Percentiles rank a stretch among this genome's conserved stretches.
Conservation (phyloP, 2,329 filamentous ascomycete species). For the Colletotrichum endophyticum region DNA sequence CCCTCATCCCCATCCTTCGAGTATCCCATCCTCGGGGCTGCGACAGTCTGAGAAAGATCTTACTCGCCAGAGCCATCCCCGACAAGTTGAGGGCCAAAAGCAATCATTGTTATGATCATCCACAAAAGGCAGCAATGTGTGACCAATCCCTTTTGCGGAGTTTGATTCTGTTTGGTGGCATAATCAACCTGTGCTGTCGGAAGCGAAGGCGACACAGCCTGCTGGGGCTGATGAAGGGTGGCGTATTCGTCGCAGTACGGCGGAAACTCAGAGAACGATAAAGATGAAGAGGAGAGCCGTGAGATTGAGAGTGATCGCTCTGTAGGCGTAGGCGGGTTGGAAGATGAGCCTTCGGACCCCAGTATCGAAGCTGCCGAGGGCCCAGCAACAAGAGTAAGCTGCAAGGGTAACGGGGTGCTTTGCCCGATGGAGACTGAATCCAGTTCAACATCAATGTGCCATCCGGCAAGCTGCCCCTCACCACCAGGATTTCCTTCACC, state of each 20-base stretch:
- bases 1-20: not conserved
- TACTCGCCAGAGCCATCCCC: too few species aligned
- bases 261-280: not conserved
- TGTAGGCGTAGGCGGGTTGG: not conserved
- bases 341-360: not conserved
- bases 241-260: not conserved
- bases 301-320: not conserved
- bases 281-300: not conserved
- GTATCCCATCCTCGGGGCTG: not conserved
- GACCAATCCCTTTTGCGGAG: fast-evolving
- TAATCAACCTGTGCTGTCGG: fast-evolving
- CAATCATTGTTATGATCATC: not conserved
- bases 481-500: fast-evolving
- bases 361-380: not conserved
- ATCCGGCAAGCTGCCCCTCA: not conserved
- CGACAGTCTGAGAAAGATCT: too few species aligned
- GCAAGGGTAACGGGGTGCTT: not conserved
- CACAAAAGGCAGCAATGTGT: fast-evolving
- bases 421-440: not conserved
- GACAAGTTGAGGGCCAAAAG: not conserved
- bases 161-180: not conserved
- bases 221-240: not conserved
- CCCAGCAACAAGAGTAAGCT: not conserved
- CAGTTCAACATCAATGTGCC: not conserved
- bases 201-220: not conserved